These are phyloP conservation scores for Epicoccum nigrum DNA, from an alignment of 2,329 filamentous ascomycete species.

Conservation along the genomic window DNA sequence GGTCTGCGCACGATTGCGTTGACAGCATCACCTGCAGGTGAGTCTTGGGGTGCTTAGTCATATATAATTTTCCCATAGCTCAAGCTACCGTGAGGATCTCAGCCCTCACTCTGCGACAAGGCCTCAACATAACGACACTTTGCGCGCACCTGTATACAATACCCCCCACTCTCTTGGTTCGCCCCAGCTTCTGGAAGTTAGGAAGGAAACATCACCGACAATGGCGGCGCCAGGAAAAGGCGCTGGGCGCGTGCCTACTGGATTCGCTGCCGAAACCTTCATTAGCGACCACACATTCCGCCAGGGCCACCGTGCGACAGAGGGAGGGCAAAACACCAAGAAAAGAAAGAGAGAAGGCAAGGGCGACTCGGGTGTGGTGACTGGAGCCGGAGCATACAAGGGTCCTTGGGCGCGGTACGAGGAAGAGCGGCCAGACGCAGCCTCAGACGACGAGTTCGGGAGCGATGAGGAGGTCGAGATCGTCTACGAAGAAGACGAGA, in stretches of 20 bases:
- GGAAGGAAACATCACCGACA: not conserved
- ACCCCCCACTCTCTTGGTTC: not conserved
- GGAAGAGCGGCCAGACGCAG: slow-evolving; percentile 70
- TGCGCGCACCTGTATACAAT: not conserved
- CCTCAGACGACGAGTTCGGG: slow-evolving; percentile 65
- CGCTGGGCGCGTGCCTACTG: slow-evolving; percentile 65
- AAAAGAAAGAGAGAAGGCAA: slow-evolving; percentile 83
- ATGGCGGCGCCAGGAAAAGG: slow-evolving; percentile 33
- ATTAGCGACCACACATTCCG: slow-evolving; percentile 92
- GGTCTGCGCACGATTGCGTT: not conserved
- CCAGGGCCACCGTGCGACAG: slow-evolving; percentile 81
- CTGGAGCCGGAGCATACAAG: slow-evolving; percentile 86
- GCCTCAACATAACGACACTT: not conserved
- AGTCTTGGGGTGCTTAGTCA: slow-evolving; percentile 25
- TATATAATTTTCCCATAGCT: slow-evolving; percentile 17
- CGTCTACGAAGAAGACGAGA: slow-evolving; percentile 76
- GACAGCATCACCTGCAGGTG: not conserved
- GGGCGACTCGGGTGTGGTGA: slow-evolving; percentile 81
- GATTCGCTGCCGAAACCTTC: slow-evolving; percentile 83
- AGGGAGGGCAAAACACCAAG: slow-evolving; percentile 67
- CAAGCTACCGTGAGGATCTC: not conserved
- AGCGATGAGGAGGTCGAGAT: slow-evolving; percentile 77
- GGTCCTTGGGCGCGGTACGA: slow-evolving; percentile 93
- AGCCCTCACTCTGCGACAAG: not conserved
- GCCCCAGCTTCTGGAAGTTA: not conserved